A percentile compares a stretch with the other conserved stretches of the same genome.
These are phyloP conservation scores for Thyridium curvatum DNA, from an alignment of 2,329 filamentous ascomycete species.

Conservation along the genomic window DNA sequence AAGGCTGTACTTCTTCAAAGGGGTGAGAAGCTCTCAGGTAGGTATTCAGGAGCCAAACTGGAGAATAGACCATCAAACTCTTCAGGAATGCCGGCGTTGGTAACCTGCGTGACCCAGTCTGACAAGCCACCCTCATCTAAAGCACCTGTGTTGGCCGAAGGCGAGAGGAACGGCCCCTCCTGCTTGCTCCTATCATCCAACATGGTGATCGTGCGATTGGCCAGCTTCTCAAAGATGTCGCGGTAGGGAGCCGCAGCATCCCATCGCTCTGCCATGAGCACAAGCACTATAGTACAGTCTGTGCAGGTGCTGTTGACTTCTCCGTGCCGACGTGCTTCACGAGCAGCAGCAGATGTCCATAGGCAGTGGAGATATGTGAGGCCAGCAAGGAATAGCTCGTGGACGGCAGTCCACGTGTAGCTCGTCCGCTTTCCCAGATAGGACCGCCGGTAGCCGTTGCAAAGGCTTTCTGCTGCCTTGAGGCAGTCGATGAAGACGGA, in stretches of 20 bases:
- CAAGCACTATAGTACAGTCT: slow-evolving; percentile 20
- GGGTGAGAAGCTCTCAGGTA: too few species aligned
- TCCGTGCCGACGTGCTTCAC: slow-evolving; percentile 6
- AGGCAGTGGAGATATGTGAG: slow-evolving; percentile 21
- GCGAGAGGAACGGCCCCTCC: background rate
- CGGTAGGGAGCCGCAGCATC: slow-evolving; percentile 20
- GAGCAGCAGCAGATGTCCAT: slow-evolving; percentile 17
- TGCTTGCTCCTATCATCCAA: slow-evolving; percentile 3
- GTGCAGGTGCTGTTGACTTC: slow-evolving; percentile 18
- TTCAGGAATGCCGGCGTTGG: slow-evolving; percentile 1
- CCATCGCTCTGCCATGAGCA: slow-evolving; percentile 23
- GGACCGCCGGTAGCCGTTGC: slow-evolving; percentile 4
- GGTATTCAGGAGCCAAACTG: background rate
- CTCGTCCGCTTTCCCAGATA: slow-evolving; percentile 3
- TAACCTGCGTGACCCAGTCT: background rate
- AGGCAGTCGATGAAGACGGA: slow-evolving; percentile 15
- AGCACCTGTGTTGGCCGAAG: background rate
- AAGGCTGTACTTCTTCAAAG: too few species aligned
- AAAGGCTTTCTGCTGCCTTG: slow-evolving; percentile 7
- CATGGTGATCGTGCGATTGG: slow-evolving; percentile 16
- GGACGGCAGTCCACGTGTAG: slow-evolving; percentile 4
- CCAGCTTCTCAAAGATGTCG: slow-evolving; percentile 23
- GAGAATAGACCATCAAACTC: background rate
- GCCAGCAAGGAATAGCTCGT: slow-evolving; percentile 5
- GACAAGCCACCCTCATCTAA: slow-evolving; percentile 1